These are phyloP conservation scores for Didymella lethalis DNA, from an alignment of 2,329 filamentous ascomycete genomes.

Conservation along the genomic window DNA sequence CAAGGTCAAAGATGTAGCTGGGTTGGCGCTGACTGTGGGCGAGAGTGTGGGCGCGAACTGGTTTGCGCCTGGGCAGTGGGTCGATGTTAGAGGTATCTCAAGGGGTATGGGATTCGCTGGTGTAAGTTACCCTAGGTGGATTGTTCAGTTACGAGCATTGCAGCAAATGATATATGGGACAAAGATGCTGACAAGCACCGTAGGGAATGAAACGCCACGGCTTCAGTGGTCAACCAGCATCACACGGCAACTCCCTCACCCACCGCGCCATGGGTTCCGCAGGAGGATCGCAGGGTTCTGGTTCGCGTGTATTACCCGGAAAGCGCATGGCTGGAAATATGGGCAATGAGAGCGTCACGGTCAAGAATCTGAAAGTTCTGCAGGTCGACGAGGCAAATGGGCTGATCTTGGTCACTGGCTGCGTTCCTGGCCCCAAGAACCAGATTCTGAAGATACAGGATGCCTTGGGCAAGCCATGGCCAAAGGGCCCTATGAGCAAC, in stretches of 20 bases:
- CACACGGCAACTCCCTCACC: constrained; percentile 93
- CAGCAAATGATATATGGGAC: no score
- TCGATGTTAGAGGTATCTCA: constrained; percentile 81
- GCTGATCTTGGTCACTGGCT: constrained; percentile 83
- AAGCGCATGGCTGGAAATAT: constrained; percentile 99
- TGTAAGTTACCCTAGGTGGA: constrained; percentile 50
- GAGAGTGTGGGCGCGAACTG: constrained; percentile 81
- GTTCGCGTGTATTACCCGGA: constrained; percentile 89
- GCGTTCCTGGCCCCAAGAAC: constrained; percentile 87
- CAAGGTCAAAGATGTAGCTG: constrained; percentile 75
- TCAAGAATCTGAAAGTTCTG: constrained; percentile 90
- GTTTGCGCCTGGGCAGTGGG: constrained; percentile 89
- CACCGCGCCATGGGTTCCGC: constrained; percentile 91
- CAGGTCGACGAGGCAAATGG: constrained; percentile 88
- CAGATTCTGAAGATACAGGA: constrained; percentile 86
- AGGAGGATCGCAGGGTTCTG: constrained; percentile 88
- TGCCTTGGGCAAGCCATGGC: constrained; percentile 86
- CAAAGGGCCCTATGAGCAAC: constrained; percentile 55
- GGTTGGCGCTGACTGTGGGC: constrained; percentile 77
- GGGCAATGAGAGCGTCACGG: constrained; percentile 86
- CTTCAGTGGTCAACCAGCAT: constrained; percentile 86
- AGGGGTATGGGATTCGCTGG: constrained; percentile 94
- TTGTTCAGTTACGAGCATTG: not conserved
- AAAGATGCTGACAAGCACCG: constrained; percentile 11
- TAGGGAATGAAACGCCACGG: constrained; percentile 94